phyloP scores from a whole-genome alignment of 2,329 filamentous ascomycete genomes.

The Trichoderma sp. region DNA sequence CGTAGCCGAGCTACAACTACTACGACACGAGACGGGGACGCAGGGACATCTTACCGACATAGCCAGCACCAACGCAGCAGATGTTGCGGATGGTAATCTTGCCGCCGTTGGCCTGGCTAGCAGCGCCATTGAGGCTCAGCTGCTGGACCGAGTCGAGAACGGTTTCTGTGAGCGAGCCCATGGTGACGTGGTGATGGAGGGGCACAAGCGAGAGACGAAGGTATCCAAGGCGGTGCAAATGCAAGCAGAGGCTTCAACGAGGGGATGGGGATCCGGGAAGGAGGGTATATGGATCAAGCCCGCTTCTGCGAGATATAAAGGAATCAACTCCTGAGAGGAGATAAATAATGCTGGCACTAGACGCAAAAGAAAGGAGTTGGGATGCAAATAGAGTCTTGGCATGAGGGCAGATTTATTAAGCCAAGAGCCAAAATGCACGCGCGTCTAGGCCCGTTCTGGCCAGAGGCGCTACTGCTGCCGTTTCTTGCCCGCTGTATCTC shows the following conservation, averaged over 20 bases:
- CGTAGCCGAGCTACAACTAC: neutral
- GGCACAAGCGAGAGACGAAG: slow-evolving; percentile 18
- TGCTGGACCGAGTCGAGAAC: slow-evolving; percentile 40
- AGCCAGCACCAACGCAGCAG: slow-evolving; percentile 76
- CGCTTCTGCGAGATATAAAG: slow-evolving; percentile 12
- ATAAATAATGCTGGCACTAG: slow-evolving; percentile 14
- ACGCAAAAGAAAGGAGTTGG: slow-evolving; percentile 23
- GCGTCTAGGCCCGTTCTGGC: neutral
- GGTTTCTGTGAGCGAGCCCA: slow-evolving; percentile 34
- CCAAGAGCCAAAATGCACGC: slow-evolving; percentile 11
- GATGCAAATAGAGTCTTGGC: slow-evolving; percentile 25
- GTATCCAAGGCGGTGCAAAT: slow-evolving; percentile 4
- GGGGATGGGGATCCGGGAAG: slow-evolving; percentile 25
- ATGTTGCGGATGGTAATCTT: slow-evolving; percentile 58
- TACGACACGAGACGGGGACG: neutral
- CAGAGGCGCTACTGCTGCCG: neutral
- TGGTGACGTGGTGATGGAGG: slow-evolving; percentile 28
- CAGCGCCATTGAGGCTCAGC: slow-evolving; percentile 42
- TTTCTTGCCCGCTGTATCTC: neutral
- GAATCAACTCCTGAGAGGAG: slow-evolving; percentile 12
- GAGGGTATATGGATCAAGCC: slow-evolving; percentile 18
- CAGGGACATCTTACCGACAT: slow-evolving; percentile 63
- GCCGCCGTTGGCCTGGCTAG: slow-evolving; percentile 39
- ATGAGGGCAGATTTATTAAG: slow-evolving; percentile 16
- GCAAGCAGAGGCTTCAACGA: slow-evolving; percentile 11